Percentiles rank a stretch among this genome's conserved stretches.
Evolutionary conservation across 1,284 basidiomycete species (phyloP).

Genomic region (Trichosporon inkin): DNA sequence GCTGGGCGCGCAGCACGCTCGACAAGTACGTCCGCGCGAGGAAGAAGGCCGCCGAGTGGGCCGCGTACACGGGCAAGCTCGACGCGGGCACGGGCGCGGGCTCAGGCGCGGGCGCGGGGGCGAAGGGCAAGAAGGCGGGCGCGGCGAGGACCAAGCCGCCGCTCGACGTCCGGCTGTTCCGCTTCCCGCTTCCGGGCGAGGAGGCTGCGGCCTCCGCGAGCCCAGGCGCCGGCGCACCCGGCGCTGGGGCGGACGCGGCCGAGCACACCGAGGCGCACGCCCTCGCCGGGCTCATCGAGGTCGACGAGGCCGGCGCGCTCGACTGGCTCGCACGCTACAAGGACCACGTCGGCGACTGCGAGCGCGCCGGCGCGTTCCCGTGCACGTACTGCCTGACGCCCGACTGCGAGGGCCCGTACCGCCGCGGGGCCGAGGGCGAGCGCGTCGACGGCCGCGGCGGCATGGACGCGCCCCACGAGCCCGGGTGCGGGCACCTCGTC

Average conservation of each 20-base stretch:
- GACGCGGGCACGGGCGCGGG: conserved; percentile 3
- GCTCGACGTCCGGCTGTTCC: conserved; percentile 41
- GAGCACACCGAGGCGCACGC: conserved; percentile 29
- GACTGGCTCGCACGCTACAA: conserved; percentile 37
- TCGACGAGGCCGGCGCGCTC: conserved; percentile 22
- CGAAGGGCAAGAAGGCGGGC: conserved; percentile 2
- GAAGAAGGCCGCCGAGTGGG: conserved; percentile 45
- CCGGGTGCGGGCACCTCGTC: conserved; percentile 47
- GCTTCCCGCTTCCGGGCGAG: conserved; percentile 41
- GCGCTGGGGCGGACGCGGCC: not conserved
- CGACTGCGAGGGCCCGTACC: conserved; percentile 47
- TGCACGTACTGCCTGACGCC: conserved; percentile 45
- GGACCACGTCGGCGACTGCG: conserved; percentile 1
- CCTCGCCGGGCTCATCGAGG: conserved; percentile 37
- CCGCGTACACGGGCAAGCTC: conserved; percentile 7
- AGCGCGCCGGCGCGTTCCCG: conserved; percentile 14
- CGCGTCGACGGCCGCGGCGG: conserved; percentile 47
- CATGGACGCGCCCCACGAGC: conserved; percentile 37
- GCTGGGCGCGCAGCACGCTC: conserved; percentile 46
- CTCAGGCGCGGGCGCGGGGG: not conserved
- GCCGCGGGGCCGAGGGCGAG: conserved; percentile 45
- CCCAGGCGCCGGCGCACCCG: too few relatives aligned
- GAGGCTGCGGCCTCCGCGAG: too few relatives aligned
- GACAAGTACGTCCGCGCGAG: conserved; percentile 48
- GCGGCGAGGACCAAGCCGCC: conserved; percentile 35